phyloP scores from a whole-genome alignment of 2,329 filamentous ascomycete species.

The Lasiodiplodia gonubiensis region DNA sequence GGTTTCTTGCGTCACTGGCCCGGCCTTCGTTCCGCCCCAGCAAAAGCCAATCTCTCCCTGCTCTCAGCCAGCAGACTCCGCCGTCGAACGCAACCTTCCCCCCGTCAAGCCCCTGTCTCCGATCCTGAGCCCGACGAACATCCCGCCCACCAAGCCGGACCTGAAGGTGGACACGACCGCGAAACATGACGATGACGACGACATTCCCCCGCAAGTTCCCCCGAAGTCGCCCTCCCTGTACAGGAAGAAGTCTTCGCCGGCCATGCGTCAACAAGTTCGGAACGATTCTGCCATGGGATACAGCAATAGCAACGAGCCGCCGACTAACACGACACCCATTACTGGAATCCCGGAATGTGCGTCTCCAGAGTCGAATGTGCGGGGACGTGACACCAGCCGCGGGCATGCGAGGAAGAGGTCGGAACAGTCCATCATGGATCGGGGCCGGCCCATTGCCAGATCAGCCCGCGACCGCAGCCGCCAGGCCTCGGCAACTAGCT shows the following conservation, averaged over 20 bases:
- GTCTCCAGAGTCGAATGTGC: conserved; percentile 18
- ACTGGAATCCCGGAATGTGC: conserved; percentile 6
- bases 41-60: conserved; percentile 16
- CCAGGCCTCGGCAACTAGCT: conserved; percentile 42
- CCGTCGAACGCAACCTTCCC: conserved; percentile 10
- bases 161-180: conserved; percentile 42
- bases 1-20: conserved; percentile 46
- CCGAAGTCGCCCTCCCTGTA: conserved; percentile 45
- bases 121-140: conserved; percentile 44
- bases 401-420: conserved; percentile 34
- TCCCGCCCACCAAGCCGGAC: conserved; percentile 34
- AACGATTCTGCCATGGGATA: conserved; percentile 19
- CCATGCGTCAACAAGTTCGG: conserved; percentile 36
- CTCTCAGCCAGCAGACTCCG: conserved; percentile 9
- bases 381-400: conserved; percentile 6
- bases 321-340: background rate
- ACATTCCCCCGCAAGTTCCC: conserved; percentile 43
- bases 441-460: conserved; percentile 44
- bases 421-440: conserved; percentile 47
- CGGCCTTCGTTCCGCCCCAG: conserved; percentile 35
- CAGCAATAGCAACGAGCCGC: background rate
- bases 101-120: conserved; percentile 36
- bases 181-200: conserved; percentile 32
- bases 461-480: conserved; percentile 30
- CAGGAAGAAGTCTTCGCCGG: conserved; percentile 41